These are phyloP conservation scores for Cruciata laevipes DNA, from an alignment of 257 asterid genomes.

Conservation along the genomic window DNA sequence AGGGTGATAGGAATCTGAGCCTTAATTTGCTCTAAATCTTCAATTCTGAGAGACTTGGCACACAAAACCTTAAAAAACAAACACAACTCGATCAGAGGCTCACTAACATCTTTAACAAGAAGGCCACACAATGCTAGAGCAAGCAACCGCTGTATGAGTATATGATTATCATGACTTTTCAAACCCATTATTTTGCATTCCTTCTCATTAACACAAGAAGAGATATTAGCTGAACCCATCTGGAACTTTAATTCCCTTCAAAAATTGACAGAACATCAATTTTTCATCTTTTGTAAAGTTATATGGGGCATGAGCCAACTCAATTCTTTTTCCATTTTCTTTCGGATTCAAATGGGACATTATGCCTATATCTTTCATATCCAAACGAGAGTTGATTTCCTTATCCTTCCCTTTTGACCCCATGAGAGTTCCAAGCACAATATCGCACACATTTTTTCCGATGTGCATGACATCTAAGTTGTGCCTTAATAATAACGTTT, in stretches of 20 bases:
- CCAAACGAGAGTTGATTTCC: too few relatives aligned
- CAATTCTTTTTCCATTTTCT: too few relatives aligned
- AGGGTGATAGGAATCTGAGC: too few relatives aligned
- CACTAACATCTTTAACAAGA: neutral
- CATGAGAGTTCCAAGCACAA: neutral
- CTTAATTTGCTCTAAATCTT: too few relatives aligned
- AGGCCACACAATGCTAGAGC: neutral
- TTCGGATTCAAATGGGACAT: too few relatives aligned
- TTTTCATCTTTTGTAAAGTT: too few relatives aligned
- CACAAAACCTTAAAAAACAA: too few relatives aligned
- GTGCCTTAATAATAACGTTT: neutral
- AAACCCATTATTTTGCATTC: neutral
- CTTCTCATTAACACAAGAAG: neutral
- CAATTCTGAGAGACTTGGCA: too few relatives aligned
- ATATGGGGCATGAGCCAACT: too few relatives aligned
- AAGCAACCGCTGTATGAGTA: neutral
- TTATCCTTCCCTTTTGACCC: too few relatives aligned
- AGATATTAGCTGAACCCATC: neutral
- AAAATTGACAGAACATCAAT: too few relatives aligned
- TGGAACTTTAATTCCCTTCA: neutral
- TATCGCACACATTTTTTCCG: constrained; percentile 11
- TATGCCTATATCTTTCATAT: too few relatives aligned
- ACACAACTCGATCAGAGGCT: neutral
- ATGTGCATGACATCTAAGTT: constrained; percentile 16
- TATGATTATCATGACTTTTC: neutral